Evolutionary conservation across 2,329 filamentous ascomycete species (phyloP), one percentile per base, ranked within the genome.

Genomic region (Arthrobotrys conoides): DNA sequence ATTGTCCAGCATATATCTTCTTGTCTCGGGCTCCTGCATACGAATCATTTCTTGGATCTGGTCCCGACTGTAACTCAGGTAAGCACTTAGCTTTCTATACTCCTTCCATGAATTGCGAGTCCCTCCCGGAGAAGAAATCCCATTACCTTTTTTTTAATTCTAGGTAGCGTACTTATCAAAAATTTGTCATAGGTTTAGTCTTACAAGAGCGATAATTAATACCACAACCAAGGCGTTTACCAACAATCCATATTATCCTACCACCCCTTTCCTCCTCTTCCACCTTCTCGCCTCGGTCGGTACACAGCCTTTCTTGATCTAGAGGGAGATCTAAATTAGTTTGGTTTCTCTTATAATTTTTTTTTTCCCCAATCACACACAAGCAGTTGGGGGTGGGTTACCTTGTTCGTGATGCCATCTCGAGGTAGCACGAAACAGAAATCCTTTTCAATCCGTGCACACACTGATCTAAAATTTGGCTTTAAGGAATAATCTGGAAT

Each of bases 21-120:
- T 57, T 67, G 61, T 71, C 68, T 78, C 75, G 75, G 75, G 55
- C 46, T 69, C 63, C 61, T 78, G 75, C 75, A 78, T 78, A 68
- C 55, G 49, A 67, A 71, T 51, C 57, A 63, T 67, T 65, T 68
- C 44, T 49, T 68, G 68, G 66, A 65, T 63, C 64, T 59, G 46
- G 41, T 36, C 63, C 57, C 41, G 30, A 49, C 51, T 69, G 53
- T 64, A 59, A 49, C 38, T 64, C 41, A 75, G 53, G 68, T 78
- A 78, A 64, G 75, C 38, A 57, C 30, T 16, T 36, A 65, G 22
- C 36, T 36, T 46, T 61, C 51, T 46, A 27, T 49, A 63, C 59
- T 55, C 61, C 68, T 71, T 66, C 75, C 61, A 78, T 30, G 51
- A 72, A 64, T 53, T 59, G 61, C 49, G 63, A 55, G 59, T 44